These are phyloP conservation scores for Agrocybe pediades DNA, from an alignment of 768 basidiomycete species.

Conservation along the genomic window DNA sequence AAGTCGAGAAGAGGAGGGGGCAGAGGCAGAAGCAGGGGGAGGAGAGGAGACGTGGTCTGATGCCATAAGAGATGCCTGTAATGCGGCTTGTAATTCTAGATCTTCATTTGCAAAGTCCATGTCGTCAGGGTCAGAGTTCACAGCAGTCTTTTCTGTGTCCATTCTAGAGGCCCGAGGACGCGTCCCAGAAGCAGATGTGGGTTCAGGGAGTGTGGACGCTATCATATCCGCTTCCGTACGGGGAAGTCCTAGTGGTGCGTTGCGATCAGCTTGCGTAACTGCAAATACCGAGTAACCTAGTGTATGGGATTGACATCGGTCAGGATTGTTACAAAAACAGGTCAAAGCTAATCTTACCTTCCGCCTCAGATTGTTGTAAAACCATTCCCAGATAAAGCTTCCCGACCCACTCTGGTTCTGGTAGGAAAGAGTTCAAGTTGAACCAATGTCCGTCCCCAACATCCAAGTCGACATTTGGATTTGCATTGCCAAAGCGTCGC, in stretches of 20 bases:
- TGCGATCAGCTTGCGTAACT: slow-evolving; percentile 63
- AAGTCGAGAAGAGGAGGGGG: background rate
- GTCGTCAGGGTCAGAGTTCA: slow-evolving; percentile 7
- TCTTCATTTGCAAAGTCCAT: slow-evolving; percentile 79
- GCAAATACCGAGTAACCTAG: slow-evolving; percentile 83
- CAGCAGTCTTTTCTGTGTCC: background rate
- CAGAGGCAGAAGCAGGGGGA: background rate
- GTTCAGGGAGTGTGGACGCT: slow-evolving; percentile 63
- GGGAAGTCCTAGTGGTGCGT: slow-evolving; percentile 53
- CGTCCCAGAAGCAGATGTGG: slow-evolving; percentile 31
- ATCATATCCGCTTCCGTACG: slow-evolving; percentile 73
- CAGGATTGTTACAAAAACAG: background rate
- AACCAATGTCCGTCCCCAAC: slow-evolving; percentile 76
- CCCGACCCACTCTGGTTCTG: slow-evolving; percentile 79
- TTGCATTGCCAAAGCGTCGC: slow-evolving; percentile 70
- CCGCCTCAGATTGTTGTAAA: slow-evolving; percentile 81
- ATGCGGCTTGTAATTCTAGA: slow-evolving; percentile 81
- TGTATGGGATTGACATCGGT: background rate
- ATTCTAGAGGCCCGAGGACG: background rate
- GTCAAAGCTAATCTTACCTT: slow-evolving; percentile 48
- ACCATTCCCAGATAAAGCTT: slow-evolving; percentile 85
- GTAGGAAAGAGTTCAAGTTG: slow-evolving; percentile 79
- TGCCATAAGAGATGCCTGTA: slow-evolving; percentile 74
- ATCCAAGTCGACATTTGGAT: slow-evolving; percentile 41
- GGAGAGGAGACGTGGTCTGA: slow-evolving; percentile 7